Conservation (phyloP, 306 rosid genomes). For the Vigna unguiculata region DNA sequence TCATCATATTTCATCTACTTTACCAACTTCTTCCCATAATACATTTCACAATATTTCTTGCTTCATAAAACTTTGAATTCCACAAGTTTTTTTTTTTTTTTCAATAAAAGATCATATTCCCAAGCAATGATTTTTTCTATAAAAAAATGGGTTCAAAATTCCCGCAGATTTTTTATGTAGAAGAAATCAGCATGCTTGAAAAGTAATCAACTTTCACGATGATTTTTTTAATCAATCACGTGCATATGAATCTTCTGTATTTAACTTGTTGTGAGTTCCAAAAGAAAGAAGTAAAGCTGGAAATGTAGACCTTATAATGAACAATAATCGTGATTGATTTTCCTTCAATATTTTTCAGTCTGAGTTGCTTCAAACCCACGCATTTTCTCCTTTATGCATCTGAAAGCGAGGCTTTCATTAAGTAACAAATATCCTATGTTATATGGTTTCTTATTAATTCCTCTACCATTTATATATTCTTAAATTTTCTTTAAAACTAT, state of each 20-base stretch:
- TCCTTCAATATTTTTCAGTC: not conserved
- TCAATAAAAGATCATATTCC: too few species aligned
- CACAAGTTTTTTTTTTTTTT: too few species aligned
- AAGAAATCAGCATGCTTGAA: too few species aligned
- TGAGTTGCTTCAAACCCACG: not conserved
- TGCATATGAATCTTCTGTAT: not conserved
- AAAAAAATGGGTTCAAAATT: too few species aligned
- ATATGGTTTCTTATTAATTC: not conserved
- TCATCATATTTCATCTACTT: not conserved
- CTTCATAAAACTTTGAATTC: slow-evolving; percentile 47
- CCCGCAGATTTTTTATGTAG: too few species aligned
- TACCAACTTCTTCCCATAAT: slow-evolving; percentile 35
- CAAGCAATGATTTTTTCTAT: too few species aligned
- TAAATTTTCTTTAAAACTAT: too few species aligned
- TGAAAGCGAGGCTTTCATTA: slow-evolving; percentile 34
- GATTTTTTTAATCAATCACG: not conserved
- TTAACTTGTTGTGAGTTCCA: not conserved
- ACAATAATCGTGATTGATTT: not conserved
- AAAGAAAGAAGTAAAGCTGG: slow-evolving; percentile 3
- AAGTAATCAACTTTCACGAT: not conserved
- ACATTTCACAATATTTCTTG: slow-evolving; percentile 10
- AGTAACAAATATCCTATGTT: not conserved
- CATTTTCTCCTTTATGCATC: not conserved
- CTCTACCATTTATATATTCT: too few species aligned
- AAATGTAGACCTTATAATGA: not conserved